Base-by-base conservation (phyloP, 2,329 filamentous ascomycete genomes). In the Colletotrichum chrysophilum region DNA sequence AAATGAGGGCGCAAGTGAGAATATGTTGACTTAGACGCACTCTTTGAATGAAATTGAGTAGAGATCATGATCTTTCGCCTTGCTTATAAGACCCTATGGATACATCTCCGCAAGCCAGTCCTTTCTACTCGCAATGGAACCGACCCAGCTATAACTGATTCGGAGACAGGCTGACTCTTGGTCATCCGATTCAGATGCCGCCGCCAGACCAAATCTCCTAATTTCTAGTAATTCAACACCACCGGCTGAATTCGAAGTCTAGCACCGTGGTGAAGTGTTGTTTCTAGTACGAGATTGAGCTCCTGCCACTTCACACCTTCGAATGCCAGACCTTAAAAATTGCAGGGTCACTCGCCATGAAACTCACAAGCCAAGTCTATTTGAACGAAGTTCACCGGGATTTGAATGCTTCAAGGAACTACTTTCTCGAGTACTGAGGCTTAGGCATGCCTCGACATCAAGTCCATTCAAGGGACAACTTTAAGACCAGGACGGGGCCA, bases 1-100 rank as follows among this genome's bases (percentile, higher is more conserved):
- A 52, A 24, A 1, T 52, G n/a, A 52, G 43, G 38, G 9, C 38
- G 18, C 38, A 4, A 7, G 43, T 52, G 43, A 48, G 38, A 43
- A n/a, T 6, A 0, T 0, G 3, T 52, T 52, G 43, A 52, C 10
- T 0, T 3, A 52, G 10, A 52, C 10, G 12, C 43, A 52, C 2
- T 52, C 5, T 52, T 3, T 52, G 6, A 48, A 48, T 48, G 18
- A 10, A 43, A 43, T 7, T 1, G 38, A 48, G 18, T 7, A 48
- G 38, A 48, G 4, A 6, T 21, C 9, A 12, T 18, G 9, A n/a
- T n/a, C 1, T 2, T n/a, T 48, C 38, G 38, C 38, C 9, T 12
- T 48, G 38, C 7, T 48, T 12, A 43, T 43, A 18, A 6, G 2
- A 43, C 16, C 0, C 2, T 43, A 4, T 43, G 16, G 8, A n/a